Conservation (phyloP, 2,329 filamentous ascomycete species). For the Metarhizium album region DNA sequence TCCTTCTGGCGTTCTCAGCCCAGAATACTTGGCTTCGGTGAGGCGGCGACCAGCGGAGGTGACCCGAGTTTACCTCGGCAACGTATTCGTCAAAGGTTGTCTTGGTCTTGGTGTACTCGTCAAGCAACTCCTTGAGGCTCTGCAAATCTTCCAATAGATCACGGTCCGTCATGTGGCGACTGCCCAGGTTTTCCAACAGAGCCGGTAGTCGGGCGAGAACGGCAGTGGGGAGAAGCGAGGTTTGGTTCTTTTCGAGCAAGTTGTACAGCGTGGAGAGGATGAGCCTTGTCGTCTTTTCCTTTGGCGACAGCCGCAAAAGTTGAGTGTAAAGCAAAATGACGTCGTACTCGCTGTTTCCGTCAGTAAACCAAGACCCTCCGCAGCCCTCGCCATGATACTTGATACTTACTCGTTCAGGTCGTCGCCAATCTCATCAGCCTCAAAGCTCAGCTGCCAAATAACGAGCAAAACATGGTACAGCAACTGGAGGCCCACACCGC, state of each 20-base stretch:
- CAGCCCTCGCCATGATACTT: background rate
- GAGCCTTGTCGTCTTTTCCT: constrained; percentile 93
- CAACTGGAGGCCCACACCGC: constrained; percentile 82
- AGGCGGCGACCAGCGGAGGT: constrained; percentile 85
- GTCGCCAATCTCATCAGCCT: constrained; percentile 60
- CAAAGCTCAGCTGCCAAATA: constrained; percentile 94
- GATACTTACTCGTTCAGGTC: constrained; percentile 74
- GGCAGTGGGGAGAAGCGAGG: constrained; percentile 71
- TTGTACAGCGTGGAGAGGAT: constrained; percentile 84
- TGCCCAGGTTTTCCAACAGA: constrained; percentile 51
- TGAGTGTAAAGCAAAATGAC: constrained; percentile 87
- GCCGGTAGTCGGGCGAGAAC: constrained; percentile 72
- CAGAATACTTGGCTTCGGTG: constrained; percentile 82
- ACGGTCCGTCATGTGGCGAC: constrained; percentile 52
- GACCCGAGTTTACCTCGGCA: constrained; percentile 74
- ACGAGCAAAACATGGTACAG: constrained; percentile 90
- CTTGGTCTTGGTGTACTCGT: constrained; percentile 59
- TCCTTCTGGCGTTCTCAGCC: constrained; percentile 81
- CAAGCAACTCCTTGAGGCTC: constrained; percentile 49
- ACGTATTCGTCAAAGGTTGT: constrained; percentile 83
- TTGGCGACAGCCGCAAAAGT: constrained; percentile 81
- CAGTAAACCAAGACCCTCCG: background rate
- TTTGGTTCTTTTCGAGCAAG: constrained; percentile 59
- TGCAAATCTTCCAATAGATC: constrained; percentile 54
- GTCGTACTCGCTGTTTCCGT: constrained; percentile 65